A percentile compares a stretch with the other conserved stretches of the same genome.
phyloP scores from a whole-genome alignment of 2,329 filamentous ascomycete species.

The Didymella glomerata region DNA sequence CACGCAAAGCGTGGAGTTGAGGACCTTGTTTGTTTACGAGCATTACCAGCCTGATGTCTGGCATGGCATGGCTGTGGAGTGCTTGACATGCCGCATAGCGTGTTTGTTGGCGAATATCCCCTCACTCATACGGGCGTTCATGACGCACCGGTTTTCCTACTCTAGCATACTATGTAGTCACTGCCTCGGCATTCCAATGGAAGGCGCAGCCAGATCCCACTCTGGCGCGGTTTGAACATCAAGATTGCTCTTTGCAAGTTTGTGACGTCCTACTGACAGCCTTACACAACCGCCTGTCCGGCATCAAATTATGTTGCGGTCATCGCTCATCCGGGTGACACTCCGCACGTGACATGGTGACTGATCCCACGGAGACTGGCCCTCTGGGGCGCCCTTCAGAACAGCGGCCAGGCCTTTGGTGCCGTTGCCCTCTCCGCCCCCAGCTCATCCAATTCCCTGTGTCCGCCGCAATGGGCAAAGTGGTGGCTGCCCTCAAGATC shows the following conservation, averaged over 20 bases:
- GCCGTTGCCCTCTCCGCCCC: constrained; percentile 8
- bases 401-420: constrained; percentile 14
- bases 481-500: constrained; percentile 21
- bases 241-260: constrained; percentile 1
- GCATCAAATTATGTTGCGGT: constrained; percentile 6
- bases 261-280: constrained; percentile 25
- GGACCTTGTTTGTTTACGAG: constrained; percentile 25
- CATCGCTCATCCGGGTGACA: constrained; percentile 12
- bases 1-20: constrained; percentile 10
- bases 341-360: constrained; percentile 14
- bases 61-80: constrained; percentile 21
- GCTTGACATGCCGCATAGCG: constrained; percentile 22
- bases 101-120: constrained; percentile 32
- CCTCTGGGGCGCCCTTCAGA: constrained; percentile 5
- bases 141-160: constrained; percentile 31
- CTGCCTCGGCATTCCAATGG: constrained; percentile 31
- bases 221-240: constrained; percentile 27
- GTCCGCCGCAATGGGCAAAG: constrained; percentile 16
- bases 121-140: constrained; percentile 31
- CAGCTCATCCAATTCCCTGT: constrained; percentile 15
- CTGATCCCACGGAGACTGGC: not conserved
- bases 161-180: constrained; percentile 32
- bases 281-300: constrained; percentile 23
- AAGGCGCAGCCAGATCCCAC: constrained; percentile 29
- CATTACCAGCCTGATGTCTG: constrained; percentile 34